phyloP scores from a whole-genome alignment of 2,329 filamentous ascomycete genomes.

The Botrytis elliptica region DNA sequence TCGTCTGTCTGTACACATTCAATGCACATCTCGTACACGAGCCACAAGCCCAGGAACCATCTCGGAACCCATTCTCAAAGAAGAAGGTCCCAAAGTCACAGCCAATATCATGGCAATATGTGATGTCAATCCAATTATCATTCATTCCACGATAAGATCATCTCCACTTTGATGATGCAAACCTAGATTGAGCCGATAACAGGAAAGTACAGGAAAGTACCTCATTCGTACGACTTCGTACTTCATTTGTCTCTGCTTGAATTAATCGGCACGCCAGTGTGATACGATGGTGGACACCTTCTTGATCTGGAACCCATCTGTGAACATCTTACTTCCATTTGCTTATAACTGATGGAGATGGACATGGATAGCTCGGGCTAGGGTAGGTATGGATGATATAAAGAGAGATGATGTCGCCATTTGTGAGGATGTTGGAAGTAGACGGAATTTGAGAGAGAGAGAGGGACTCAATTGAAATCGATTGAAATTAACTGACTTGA shows the following conservation, averaged over 20 bases:
- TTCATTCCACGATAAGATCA: not conserved
- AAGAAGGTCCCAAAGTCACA: not conserved
- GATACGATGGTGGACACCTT: not conserved
- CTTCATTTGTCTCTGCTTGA: not conserved
- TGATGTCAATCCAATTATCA: not conserved
- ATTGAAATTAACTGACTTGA: not conserved
- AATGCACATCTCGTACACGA: not conserved
- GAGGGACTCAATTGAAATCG: not conserved
- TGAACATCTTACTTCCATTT: not conserved
- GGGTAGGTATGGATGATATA: not conserved
- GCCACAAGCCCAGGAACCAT: not conserved
- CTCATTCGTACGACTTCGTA: no score
- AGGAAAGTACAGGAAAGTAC: not conserved
- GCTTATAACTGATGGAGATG: not conserved
- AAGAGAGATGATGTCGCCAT: not conserved
- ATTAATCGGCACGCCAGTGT: not conserved
- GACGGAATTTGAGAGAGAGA: no score
- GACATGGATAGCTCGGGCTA: not conserved
- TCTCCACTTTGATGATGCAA: not conserved
- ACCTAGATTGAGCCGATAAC: not conserved
- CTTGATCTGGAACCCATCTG: not conserved
- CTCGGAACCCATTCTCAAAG: constrained; percentile 2
- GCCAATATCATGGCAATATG: not conserved
- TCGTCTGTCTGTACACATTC: not conserved
- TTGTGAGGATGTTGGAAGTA: no score